These are phyloP conservation scores for Thalassiosira profunda DNA, from an alignment of 108 stramenopile species.

Conservation along the genomic window DNA sequence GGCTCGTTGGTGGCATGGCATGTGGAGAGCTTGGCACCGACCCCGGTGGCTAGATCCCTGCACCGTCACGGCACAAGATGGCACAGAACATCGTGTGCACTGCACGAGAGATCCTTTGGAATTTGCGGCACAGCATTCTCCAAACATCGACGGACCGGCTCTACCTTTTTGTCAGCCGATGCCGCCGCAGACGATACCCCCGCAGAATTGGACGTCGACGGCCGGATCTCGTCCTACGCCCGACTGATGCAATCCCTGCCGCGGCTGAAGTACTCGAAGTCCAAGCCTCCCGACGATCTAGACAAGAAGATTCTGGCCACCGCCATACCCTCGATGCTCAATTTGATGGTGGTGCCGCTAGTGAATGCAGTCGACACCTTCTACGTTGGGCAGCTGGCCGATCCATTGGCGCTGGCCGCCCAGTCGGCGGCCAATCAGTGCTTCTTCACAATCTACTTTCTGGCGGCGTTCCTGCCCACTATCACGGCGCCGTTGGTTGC, in stretches of 20 bases:
- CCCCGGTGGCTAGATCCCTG: no score
- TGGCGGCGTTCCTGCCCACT: constrained; percentile 79
- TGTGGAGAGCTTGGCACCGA: no score
- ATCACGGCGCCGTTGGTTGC: constrained; percentile 86
- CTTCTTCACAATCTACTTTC: constrained; percentile 76
- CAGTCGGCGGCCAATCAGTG: constrained; percentile 89
- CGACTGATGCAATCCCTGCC: constrained; percentile 37
- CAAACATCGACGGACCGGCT: neutral
- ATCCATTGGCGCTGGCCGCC: constrained; percentile 77
- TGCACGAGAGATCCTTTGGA: no score
- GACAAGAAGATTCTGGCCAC: constrained; percentile 63
- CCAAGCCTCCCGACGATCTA: constrained; percentile 29
- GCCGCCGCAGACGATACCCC: neutral
- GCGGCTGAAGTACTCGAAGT: neutral
- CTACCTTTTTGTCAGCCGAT: neutral
- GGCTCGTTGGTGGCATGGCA: no score
- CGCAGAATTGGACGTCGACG: constrained; percentile 27
- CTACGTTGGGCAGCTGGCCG: constrained; percentile 78
- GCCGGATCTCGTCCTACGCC: constrained; percentile 35
- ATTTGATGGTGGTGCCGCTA: constrained; percentile 75
- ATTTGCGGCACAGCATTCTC: no score
- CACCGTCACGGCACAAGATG: no score
- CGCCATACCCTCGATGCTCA: constrained; percentile 72
- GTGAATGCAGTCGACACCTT: constrained; percentile 87
- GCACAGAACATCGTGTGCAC: no score